Evolutionary conservation across 176 grass and related monocot genomes (phyloP), one percentile per base, ranked within the genome.

Genomic region (Stipa capillata): DNA sequence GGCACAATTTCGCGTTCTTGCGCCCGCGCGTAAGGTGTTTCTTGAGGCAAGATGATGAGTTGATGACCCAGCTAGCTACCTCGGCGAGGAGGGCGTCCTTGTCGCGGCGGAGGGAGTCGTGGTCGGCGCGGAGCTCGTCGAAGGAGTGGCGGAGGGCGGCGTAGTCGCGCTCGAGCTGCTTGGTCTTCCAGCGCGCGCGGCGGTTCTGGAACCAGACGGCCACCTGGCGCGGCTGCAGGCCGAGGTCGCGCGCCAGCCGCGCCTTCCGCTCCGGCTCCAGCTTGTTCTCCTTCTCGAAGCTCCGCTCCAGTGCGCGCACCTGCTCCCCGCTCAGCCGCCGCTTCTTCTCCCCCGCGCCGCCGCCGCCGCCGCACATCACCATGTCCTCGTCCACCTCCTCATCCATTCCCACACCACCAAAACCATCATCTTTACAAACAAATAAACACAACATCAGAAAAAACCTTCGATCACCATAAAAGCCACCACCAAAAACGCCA

Each of bases 251-350:
- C 21, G 92, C 89, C 76, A 94, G 92, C 20, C 77, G 48, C 45
- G 71, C 69, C 86, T 94, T 94, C 32, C 89, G 81, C 86, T 94
- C 92, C 16, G 92, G 86, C 92, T 94, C 92, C 84, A 94, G 72
- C 77, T 91, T 94, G 86, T 94, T 94, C 53, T 94, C 91, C 51
- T 69, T 89, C 82, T 94, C 91, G 52, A 94, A 94, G 69, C 83
- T 94, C 79, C 78, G 84, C 83, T 94, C 91, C 63, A 91, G 74
- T 6, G 91, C 85, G 27, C 80, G 80, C 69, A 94, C 91, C 74
- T 94, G 91, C 54, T 94, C 88, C 58, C 49, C 45, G 82, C 85
- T 91, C 70, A 91, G 85, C 45, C 91, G 79, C 69, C 91, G 73
- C 85, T 94, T 94, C 85, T 94, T 94, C 88, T 90, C 80, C 61